These are phyloP conservation scores for Fusarium phyllophilum DNA, from an alignment of 2,329 filamentous ascomycete genomes.

Conservation along the genomic window DNA sequence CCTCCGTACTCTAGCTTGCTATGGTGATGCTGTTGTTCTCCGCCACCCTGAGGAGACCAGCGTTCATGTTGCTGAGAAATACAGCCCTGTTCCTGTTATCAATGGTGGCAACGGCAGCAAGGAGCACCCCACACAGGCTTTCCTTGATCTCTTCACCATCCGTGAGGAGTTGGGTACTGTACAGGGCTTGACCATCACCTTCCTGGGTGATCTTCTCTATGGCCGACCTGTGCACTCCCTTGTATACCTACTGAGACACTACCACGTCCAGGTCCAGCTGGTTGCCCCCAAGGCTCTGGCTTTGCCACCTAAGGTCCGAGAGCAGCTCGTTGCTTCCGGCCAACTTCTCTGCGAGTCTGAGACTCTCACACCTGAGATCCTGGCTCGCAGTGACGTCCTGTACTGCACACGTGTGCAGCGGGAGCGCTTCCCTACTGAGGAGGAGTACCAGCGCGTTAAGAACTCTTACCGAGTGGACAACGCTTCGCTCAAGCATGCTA, in stretches of 20 bases:
- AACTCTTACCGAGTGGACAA: conserved; percentile 91
- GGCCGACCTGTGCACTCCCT: conserved; percentile 96
- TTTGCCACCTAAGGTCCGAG: conserved; percentile 79
- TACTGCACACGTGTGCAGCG: conserved; percentile 98
- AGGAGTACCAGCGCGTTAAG: conserved; percentile 88
- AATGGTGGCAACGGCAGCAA: conserved; percentile 96
- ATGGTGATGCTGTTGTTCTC: conserved; percentile 94
- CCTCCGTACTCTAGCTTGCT: conserved; percentile 91
- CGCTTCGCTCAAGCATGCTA: conserved; percentile 87
- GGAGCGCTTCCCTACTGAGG: conserved; percentile 86
- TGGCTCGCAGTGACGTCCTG: conserved; percentile 87
- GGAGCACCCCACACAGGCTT: conserved; percentile 97
- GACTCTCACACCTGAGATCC: conserved; percentile 84
- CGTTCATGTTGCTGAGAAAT: conserved; percentile 85
- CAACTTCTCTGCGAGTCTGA: conserved; percentile 82
- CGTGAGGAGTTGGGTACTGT: conserved; percentile 97
- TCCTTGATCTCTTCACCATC: conserved; percentile 98
- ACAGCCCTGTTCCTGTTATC: conserved; percentile 90
- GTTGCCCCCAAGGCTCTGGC: conserved; percentile 83
- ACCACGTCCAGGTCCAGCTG: conserved; percentile 93
- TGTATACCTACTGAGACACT: conserved; percentile 92
- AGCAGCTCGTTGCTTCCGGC: conserved; percentile 76
- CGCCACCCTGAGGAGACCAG: conserved; percentile 88
- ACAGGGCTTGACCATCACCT: conserved; percentile 94
- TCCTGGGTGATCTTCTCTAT: conserved; percentile 91